These are phyloP conservation scores for Fusarium denticulatum DNA, from an alignment of 2,329 filamentous ascomycete species.

Conservation along the genomic window DNA sequence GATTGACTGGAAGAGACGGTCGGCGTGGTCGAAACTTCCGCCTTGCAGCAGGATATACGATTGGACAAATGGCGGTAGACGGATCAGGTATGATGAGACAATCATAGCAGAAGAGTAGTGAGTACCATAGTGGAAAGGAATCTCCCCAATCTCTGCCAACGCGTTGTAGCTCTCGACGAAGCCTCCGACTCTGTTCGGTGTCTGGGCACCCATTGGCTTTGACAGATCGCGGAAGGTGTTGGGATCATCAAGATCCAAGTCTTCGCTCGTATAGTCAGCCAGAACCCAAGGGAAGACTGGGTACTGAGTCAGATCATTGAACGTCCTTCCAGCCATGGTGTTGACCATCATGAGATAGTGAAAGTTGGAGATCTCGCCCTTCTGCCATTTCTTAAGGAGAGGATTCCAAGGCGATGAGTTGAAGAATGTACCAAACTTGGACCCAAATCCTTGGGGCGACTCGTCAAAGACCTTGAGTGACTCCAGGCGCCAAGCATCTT, in stretches of 20 bases:
- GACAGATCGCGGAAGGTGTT: conserved; percentile 89
- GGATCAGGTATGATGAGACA: conserved; percentile 94
- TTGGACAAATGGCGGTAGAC: conserved; percentile 94
- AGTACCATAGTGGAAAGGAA: conserved; percentile 96
- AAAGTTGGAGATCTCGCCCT: conserved; percentile 97
- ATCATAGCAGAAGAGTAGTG: conserved; percentile 99
- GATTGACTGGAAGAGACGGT: conserved; percentile 93
- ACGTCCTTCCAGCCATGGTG: conserved; percentile 94
- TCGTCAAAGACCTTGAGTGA: conserved; percentile 76
- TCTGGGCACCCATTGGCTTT: conserved; percentile 96
- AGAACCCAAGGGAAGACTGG: conserved; percentile 98
- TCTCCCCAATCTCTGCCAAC: conserved; percentile 90
- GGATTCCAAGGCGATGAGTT: conserved; percentile 83
- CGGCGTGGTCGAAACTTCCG: conserved; percentile 95
- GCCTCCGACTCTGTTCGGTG: conserved; percentile 75
- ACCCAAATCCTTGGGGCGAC: conserved; percentile 73
- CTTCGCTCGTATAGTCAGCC: conserved; percentile 93
- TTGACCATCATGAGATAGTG: conserved; percentile 99
- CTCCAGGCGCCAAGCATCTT: conserved; percentile 93
- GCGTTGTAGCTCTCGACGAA: conserved; percentile 87
- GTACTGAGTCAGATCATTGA: conserved; percentile 98
- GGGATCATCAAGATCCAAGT: conserved; percentile 86
- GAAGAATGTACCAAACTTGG: conserved; percentile 92
- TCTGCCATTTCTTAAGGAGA: conserved; percentile 88
- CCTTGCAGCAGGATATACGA: conserved; percentile 94